phyloP scores from a whole-genome alignment of 2,329 filamentous ascomycete genomes.

The Dendrostoma leiphaemia region DNA sequence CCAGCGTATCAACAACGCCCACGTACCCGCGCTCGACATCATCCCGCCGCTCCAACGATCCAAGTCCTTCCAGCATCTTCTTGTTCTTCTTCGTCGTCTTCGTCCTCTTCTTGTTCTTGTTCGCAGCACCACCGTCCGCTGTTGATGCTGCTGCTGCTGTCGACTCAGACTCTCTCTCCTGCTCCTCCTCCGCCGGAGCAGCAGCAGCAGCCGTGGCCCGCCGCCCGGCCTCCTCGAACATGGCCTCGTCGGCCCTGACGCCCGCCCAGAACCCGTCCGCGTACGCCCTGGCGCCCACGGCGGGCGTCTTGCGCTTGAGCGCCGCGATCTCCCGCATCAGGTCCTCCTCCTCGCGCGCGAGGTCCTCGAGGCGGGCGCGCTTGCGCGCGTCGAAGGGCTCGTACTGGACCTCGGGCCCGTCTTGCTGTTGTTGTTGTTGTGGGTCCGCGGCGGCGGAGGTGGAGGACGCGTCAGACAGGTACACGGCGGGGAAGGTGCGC shows the following conservation, averaged over 20 bases:
- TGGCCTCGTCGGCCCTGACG: slow-evolving; percentile 46
- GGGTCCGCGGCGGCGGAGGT: neutral
- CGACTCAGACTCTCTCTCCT: slow-evolving; percentile 15
- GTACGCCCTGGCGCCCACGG: slow-evolving; percentile 40
- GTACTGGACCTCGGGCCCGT: slow-evolving; percentile 40
- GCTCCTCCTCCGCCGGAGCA: slow-evolving; percentile 17
- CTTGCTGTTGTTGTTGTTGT: neutral
- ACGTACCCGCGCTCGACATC: slow-evolving; percentile 46
- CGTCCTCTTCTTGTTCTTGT: slow-evolving; percentile 22
- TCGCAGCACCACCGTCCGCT: slow-evolving; percentile 11
- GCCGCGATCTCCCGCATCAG: slow-evolving; percentile 62
- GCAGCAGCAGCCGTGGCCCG: slow-evolving; percentile 14
- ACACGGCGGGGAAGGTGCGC: slow-evolving; percentile 31
- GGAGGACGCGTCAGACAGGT: slow-evolving; percentile 11
- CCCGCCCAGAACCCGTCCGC: slow-evolving; percentile 38
- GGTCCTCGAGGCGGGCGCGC: slow-evolving; percentile 56
- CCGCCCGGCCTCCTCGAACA: slow-evolving; percentile 30
- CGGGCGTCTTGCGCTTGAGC: slow-evolving; percentile 54
- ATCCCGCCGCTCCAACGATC: slow-evolving; percentile 42
- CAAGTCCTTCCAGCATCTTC: slow-evolving; percentile 27
- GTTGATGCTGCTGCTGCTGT: neutral
- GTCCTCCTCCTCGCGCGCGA: slow-evolving; percentile 62
- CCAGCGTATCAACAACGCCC: slow-evolving; percentile 49
- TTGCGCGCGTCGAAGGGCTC: slow-evolving; percentile 61
- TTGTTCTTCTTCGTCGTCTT: slow-evolving; percentile 13